Base-by-base conservation (phyloP, 345 rosid genomes). In the Corchorus capsularis region DNA sequence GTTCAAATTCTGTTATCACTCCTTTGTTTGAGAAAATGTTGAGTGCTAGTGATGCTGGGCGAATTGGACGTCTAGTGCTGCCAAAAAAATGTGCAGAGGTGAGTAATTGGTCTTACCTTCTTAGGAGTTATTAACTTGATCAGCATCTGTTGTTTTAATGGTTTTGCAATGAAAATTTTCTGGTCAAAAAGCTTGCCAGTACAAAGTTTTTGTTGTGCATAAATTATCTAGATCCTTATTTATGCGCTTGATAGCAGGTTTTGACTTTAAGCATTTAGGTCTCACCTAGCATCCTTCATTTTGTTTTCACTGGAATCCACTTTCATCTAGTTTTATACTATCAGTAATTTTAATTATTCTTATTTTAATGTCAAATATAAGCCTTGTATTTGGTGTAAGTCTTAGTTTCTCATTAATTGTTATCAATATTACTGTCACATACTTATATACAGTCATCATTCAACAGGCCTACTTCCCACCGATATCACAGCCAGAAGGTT, bases 1-100 rank as follows among this genome's bases (percentile, higher is more conserved):
- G 99, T 79, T 84, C 99, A 69, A 88, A 92, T 84, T 87, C 93
- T 71, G 82, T 86, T 52, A 92, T 90, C 72, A 92, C 90, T 78
- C 96, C 95, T 77, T 84, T 96, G 80, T 96, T 96, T 63, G 98
- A 96, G 90, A 96, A 96, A 88, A 89, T 88, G 87, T 83, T 96
- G 83, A 96, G 98, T 88, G 96, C 91, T 64, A 96, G 95, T 80
- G 99, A 96, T 91, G 89, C 98, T 43, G 98, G 98, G 60, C 85
- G 87, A 81, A 84, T 89, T 78, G 99, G 98, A 71, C 94, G 98
- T 81, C 76, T 96, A 75, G 92, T 92, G 82, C 87, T 96, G 80
- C 99, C 98, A 43, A 96, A 93, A 79, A 93, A 92, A 85, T 93
- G 89, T 84, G 99, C 99, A 8, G 98, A 96, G 97, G 99, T 96